Evolutionary conservation across 78 protist species (phyloP), one percentile per base, ranked within the genome.

Genomic region (Pigoraptor vietnamica): DNA sequence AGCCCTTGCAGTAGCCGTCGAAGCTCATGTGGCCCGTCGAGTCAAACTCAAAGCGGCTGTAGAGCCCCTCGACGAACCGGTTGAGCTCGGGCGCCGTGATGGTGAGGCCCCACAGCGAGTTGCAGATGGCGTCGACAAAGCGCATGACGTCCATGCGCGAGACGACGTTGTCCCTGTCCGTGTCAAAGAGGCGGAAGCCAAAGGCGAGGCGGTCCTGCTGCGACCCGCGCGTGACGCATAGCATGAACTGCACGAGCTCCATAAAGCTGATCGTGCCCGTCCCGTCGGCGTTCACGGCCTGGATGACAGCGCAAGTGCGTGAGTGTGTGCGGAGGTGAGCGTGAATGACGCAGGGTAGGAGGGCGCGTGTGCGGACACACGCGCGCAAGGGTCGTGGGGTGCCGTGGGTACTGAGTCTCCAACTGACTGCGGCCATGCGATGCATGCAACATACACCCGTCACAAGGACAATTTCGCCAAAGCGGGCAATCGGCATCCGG

Each of bases 111-210:
- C 37, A 37, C 91, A 89, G 38, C 91, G 40, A 25, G 48, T 25
- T 2, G 79, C 38, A 89, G 35, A 89, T 2, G 29, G 91, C 9
- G 36, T 40, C 35, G n/a, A 89, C 35, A 2, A 55, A 37, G 34
- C 25, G 82, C 39, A 89, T 25, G 81, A 89, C 25, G 23, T 89
- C 91, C 34, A 38, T 33, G 23, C 37, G 87, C 0, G 37, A 6
- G 23, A n/a, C 0, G 37, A 32, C 6, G 87, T 83, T n/a, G 25
- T 10, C 87, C 38, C 34, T n/a, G 79, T 89, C 91, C 23, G 40
- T 14, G 81, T 89, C 91, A 35, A 89, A 37, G 24, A 89, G 32
- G 48, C 91, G 48, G 91, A 48, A 89, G 40, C 91, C 91, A 56
- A 89, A 89, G 6, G 23, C 84, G 38, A 89, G 91, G 37, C 40